Evolutionary conservation across 2,329 filamentous ascomycete species (phyloP), one percentile per base, ranked within the genome.

Genomic region (Aspergillus quadrilineatus): DNA sequence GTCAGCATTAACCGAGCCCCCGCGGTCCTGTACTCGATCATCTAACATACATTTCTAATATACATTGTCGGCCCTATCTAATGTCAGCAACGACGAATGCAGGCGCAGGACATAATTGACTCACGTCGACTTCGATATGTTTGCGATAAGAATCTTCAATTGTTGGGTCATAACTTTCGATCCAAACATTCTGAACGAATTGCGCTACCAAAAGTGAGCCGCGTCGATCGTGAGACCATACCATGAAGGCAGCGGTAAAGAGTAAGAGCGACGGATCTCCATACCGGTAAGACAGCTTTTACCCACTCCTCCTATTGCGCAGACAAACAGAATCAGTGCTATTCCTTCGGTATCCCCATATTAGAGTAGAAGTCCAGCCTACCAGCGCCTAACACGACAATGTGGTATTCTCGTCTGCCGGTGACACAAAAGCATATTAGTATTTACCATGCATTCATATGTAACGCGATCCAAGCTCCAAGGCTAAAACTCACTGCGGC

Each of bases 121-220:
- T 81, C 78, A 94, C 91, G 81, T 96, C 91, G 60, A 96, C 89
- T 65, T 92, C 89, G 59, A 92, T 89, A 74, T 92, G 89, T 78
- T 93, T 93, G 66, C 89, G 84, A 73, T 93, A 93, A 58, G 89
- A 92, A 74, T 93, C 89, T 75, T 93, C 89, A 73, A 93, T 93
- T 61, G 89, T 93, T 43, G 89, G 89, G 76, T 93, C 89, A 72
- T 93, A 93, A 73, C 87, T 90, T 75, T 96, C 91, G 71, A 96
- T 93, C 89, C 91, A 95, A 67, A 95, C 89, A 77, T 94, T 92
- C 75, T 94, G 90, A 51, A 96, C 91, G 69, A 95, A 96, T 80
- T 96, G 91, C 68, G 92, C 91, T 91, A 68, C 28, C 39, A 41
- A 46, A 46, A n/a, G 57, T 62, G 36, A 64, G 60, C 48, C 14